A percentile compares a stretch with the other conserved stretches of the same genome.
Conservation (phyloP, 2,329 filamentous ascomycete species). For the Clonostachys sp. region DNA sequence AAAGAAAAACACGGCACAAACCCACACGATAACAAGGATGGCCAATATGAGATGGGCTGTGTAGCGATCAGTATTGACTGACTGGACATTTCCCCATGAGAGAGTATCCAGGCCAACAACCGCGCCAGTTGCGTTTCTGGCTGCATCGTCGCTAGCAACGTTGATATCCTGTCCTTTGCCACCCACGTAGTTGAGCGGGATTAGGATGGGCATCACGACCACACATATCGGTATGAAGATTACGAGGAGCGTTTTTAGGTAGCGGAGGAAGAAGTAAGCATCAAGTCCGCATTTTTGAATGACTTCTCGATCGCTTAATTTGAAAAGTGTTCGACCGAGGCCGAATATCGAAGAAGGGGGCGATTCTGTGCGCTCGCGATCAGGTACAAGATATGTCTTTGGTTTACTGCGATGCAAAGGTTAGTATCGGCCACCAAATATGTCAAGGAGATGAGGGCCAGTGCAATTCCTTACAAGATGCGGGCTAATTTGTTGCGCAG, state of each 20-base stretch:
- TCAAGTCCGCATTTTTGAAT: slow-evolving; percentile 95
- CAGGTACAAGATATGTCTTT: slow-evolving; percentile 80
- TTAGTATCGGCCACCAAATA: not conserved
- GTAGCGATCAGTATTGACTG: slow-evolving; percentile 62
- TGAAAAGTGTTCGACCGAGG: slow-evolving; percentile 55
- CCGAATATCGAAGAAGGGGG: slow-evolving; percentile 55
- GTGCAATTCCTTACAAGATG: slow-evolving; percentile 63
- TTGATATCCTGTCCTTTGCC: slow-evolving; percentile 57
- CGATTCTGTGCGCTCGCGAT: slow-evolving; percentile 75
- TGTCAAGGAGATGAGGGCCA: slow-evolving; percentile 5
- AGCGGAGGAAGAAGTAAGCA: slow-evolving; percentile 95
- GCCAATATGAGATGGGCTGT: slow-evolving; percentile 84
- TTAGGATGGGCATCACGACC: slow-evolving; percentile 76
- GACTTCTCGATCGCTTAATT: slow-evolving; percentile 71
- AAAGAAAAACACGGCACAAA: slow-evolving; percentile 81
- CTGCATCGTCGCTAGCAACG: slow-evolving; percentile 26
- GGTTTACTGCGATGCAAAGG: slow-evolving; percentile 54
- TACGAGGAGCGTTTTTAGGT: slow-evolving; percentile 70
- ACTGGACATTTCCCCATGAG: slow-evolving; percentile 81
- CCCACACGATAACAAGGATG: slow-evolving; percentile 72
- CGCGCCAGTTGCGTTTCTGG: slow-evolving; percentile 11
- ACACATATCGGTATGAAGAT: slow-evolving; percentile 83
- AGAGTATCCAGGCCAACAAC: slow-evolving; percentile 71
- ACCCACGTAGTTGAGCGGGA: slow-evolving; percentile 77
- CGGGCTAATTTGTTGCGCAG: slow-evolving; percentile 74